Percentiles rank a stretch among this genome's conserved stretches.
These are phyloP conservation scores for Madurella mycetomatis DNA, from an alignment of 2,329 filamentous ascomycete species.

Conservation along the genomic window DNA sequence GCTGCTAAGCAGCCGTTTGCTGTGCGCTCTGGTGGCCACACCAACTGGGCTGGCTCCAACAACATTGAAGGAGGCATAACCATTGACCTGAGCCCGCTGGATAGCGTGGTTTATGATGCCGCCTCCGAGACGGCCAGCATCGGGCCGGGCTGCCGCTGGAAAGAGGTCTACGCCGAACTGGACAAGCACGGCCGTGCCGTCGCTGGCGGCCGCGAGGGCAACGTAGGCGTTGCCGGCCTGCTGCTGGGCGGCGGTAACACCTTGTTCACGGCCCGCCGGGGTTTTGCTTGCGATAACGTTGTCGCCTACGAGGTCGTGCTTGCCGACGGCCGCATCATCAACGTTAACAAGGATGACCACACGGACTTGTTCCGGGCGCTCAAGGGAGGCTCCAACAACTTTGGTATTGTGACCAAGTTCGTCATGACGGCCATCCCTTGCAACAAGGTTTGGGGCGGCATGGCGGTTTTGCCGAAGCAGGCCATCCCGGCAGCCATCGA, in stretches of 20 bases:
- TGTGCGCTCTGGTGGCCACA: conserved; percentile 38
- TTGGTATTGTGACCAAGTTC: conserved; percentile 33
- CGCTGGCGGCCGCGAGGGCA: conserved; percentile 26
- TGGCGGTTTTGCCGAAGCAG: conserved; percentile 17
- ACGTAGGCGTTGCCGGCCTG: conserved; percentile 29
- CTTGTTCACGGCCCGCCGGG: conserved; percentile 29
- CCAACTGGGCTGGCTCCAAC: conserved; percentile 32
- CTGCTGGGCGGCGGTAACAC: conserved; percentile 28
- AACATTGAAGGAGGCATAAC: conserved; percentile 36
- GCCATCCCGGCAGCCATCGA: conserved; percentile 14
- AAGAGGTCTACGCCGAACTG: conserved; percentile 35
- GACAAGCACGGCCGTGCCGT: conserved; percentile 18
- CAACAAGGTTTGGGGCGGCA: conserved; percentile 25
- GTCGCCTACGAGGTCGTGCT: conserved; percentile 40
- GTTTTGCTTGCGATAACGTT: conserved; percentile 40
- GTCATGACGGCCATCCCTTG: conserved; percentile 17
- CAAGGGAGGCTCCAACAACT: conserved; percentile 43
- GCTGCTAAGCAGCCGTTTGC: conserved; percentile 34
- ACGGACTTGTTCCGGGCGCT: conserved; percentile 31
- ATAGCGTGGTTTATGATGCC: conserved; percentile 29
- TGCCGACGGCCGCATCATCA: conserved; percentile 36
- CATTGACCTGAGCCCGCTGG: conserved; percentile 34
- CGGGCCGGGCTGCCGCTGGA: conserved; percentile 36
- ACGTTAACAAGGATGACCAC: conserved; percentile 30
- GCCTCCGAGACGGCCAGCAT: conserved; percentile 30